phyloP scores from a whole-genome alignment of 352 stramenopile genomes.

The Elongisporangium senticosum region DNA sequence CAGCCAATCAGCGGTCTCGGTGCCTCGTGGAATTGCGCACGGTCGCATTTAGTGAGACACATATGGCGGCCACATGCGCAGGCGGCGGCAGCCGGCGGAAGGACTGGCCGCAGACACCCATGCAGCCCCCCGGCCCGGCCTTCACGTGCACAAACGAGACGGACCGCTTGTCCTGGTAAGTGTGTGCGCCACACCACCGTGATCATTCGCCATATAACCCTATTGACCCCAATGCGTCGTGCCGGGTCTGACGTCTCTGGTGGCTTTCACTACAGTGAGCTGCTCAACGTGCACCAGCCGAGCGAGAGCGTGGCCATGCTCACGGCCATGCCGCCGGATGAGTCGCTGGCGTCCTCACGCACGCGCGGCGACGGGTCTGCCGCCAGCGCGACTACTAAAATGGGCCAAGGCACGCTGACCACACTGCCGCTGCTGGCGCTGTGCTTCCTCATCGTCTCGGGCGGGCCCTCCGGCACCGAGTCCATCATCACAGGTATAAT shows the following conservation, averaged over 20 bases:
- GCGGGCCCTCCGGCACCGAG: slow-evolving; percentile 39
- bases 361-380: slow-evolving; percentile 3
- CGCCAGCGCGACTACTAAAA: not conserved
- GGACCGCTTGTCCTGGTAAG: slow-evolving; percentile 14
- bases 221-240: not conserved
- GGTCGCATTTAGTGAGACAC: not conserved
- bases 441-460: slow-evolving; percentile 48
- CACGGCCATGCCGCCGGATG: slow-evolving; percentile 1
- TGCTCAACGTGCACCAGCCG: not conserved
- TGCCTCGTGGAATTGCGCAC: not conserved
- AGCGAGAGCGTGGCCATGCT: not conserved
- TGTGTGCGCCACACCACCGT: not conserved
- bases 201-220: not conserved
- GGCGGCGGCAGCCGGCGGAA: not conserved
- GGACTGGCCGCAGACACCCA: not conserved
- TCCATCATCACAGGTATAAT: slow-evolving; percentile 24
- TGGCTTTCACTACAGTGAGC: not conserved
- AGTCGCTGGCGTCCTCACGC: slow-evolving; percentile 3
- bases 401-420: slow-evolving; percentile 21
- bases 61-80: not conserved
- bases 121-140: not conserved
- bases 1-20: not conserved
- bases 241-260: not conserved
- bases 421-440: slow-evolving; percentile 37
- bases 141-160: slow-evolving; percentile 5